Conservation (phyloP, 106 monocot species). For the Apostasia ramifera region DNA sequence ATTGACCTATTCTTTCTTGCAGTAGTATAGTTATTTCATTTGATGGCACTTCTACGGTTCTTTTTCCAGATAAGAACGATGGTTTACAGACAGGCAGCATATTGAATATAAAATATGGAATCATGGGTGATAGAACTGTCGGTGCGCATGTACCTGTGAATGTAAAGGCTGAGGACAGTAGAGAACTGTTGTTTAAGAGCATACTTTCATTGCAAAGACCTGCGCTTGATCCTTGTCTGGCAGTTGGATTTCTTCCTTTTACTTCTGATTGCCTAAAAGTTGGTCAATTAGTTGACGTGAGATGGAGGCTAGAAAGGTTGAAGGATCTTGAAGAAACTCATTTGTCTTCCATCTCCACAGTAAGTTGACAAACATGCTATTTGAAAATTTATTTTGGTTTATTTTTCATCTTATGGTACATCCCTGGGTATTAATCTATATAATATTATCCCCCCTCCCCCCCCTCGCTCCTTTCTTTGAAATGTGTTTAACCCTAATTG, state of each 20-base stretch:
- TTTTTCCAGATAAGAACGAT: conserved; percentile 41
- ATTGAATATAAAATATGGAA: conserved; percentile 74
- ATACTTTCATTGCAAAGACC: conserved; percentile 58
- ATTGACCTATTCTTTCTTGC: not conserved
- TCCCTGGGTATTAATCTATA: too few species aligned
- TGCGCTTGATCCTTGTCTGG: conserved; percentile 81
- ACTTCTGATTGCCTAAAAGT: conserved; percentile 74
- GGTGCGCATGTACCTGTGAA: conserved; percentile 69
- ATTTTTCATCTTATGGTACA: too few species aligned
- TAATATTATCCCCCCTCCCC: too few species aligned
- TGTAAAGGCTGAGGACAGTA: conserved; percentile 16
- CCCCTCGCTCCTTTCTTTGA: too few species aligned
- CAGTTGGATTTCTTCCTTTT: conserved; percentile 91
- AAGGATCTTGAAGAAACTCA: conserved; percentile 28
- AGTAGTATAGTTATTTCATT: not conserved
- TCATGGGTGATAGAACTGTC: conserved; percentile 60
- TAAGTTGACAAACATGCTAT: conserved; percentile 22
- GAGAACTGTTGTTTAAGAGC: conserved; percentile 53
- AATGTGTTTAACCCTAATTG: too few species aligned
- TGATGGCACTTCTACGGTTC: not conserved
- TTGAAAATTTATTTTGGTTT: too few species aligned
- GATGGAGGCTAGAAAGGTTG: conserved; percentile 90
- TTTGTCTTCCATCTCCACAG: conserved; percentile 20
- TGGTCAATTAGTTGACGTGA: conserved; percentile 78
- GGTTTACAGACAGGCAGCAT: conserved; percentile 42